phyloP scores from a whole-genome alignment of 805 yeast species.

The Wickerhamomyces strasburgensis region DNA sequence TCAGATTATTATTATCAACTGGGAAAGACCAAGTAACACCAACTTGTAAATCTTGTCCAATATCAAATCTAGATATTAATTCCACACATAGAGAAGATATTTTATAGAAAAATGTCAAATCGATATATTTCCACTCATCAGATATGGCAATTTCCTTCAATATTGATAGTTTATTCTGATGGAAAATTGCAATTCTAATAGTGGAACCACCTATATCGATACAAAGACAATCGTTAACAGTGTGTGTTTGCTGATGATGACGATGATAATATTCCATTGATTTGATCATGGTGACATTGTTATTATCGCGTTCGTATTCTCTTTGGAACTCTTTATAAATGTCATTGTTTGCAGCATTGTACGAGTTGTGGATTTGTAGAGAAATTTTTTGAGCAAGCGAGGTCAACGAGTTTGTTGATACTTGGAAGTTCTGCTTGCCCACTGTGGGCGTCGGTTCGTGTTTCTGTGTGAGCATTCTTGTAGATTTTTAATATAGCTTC shows the following conservation, averaged over 20 bases:
- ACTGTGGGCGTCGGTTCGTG: no score
- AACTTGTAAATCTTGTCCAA: slow-evolving; percentile 14
- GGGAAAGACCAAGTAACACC: slow-evolving; percentile 61
- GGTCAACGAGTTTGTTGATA: no score
- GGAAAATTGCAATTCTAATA: slow-evolving; percentile 31
- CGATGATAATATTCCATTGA: neutral
- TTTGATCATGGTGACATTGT: slow-evolving; percentile 12
- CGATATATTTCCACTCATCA: slow-evolving; percentile 32
- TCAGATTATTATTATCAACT: slow-evolving; percentile 34
- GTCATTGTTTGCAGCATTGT: no score
- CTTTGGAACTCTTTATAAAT: neutral
- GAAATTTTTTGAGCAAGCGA: no score
- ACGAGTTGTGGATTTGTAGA: no score
- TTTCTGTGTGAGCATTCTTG: no score
- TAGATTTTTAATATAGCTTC: no score
- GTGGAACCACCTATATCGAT: slow-evolving; percentile 60
- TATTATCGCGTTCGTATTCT: neutral
- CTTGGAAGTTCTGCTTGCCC: no score
- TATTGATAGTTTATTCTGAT: neutral
- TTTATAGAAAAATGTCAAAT: slow-evolving; percentile 37
- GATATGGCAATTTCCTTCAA: slow-evolving; percentile 5
- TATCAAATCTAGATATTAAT: no score
- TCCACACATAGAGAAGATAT: slow-evolving; percentile 27
- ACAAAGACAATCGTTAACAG: slow-evolving; percentile 18
- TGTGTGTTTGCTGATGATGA: no score